Percentiles rank a stretch among this genome's conserved stretches.
Evolutionary conservation across 106 monocot species (phyloP).

Genomic region (Phalaenopsis equestris): DNA sequence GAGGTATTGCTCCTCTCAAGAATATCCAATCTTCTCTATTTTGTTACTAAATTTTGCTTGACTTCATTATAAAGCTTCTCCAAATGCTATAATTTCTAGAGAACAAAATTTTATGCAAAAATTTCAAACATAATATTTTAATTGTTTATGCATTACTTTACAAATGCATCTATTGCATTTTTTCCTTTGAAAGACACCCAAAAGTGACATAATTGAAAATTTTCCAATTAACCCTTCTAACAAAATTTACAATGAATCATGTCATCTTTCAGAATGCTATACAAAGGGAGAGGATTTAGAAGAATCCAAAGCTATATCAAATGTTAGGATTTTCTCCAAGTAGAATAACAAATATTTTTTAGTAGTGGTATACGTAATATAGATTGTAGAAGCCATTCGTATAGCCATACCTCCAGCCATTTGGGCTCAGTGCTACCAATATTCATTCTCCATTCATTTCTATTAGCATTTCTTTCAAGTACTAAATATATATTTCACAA

Average conservation of each 20-base stretch:
- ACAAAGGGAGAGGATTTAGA: neutral
- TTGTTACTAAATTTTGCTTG: too few relatives aligned
- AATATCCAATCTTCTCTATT: too few relatives aligned
- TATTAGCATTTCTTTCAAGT: neutral
- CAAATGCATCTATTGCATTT: too few relatives aligned
- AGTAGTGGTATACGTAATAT: neutral
- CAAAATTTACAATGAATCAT: neutral
- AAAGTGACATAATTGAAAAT: too few relatives aligned
- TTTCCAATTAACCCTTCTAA: too few relatives aligned
- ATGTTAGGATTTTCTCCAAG: neutral
- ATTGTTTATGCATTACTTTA: too few relatives aligned
- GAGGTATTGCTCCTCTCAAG: too few relatives aligned
- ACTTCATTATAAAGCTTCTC: too few relatives aligned
- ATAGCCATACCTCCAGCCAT: neutral
- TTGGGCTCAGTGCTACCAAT: neutral
- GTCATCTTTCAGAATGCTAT: neutral
- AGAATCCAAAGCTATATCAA: neutral
- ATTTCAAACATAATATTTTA: too few relatives aligned
- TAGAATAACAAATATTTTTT: neutral
- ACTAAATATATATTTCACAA: neutral
- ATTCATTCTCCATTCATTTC: neutral
- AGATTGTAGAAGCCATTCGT: neutral
- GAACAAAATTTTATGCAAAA: too few relatives aligned
- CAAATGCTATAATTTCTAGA: too few relatives aligned
- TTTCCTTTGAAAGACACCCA: too few relatives aligned